Percentiles rank a stretch among this genome's conserved stretches.
These are phyloP conservation scores for Ciborinia camelliae DNA, from an alignment of 2,329 filamentous ascomycete species.

Conservation along the genomic window DNA sequence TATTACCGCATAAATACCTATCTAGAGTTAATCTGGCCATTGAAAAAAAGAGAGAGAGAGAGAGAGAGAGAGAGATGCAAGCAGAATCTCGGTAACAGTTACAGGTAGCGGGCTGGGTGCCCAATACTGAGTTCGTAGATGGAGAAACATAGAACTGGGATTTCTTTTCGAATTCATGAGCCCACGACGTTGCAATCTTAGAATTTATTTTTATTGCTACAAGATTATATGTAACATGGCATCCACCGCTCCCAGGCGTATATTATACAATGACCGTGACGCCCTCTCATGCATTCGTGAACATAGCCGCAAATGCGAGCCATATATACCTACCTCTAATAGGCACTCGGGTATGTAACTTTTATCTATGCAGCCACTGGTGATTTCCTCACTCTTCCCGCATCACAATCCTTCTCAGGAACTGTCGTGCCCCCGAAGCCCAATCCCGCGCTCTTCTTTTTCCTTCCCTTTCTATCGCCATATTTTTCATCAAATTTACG, in stretches of 20 bases:
- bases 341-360: background rate
- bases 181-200: too few species aligned
- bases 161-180: too few species aligned
- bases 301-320: constrained; percentile 4
- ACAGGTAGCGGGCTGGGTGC: too few species aligned
- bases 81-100: too few species aligned
- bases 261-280: constrained; percentile 9
- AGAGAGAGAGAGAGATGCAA: too few species aligned
- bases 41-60: too few species aligned
- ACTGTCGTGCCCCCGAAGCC: constrained; percentile 50
- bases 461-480: constrained; percentile 71
- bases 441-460: constrained; percentile 54
- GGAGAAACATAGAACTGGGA: too few species aligned
- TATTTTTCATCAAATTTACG: constrained; percentile 95
- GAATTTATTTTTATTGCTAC: constrained; percentile 11
- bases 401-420: constrained; percentile 35
- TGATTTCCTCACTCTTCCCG: constrained; percentile 36
- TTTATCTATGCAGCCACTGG: constrained; percentile 16
- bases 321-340: constrained; percentile 12
- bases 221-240: background rate
- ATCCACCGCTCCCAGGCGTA: background rate
- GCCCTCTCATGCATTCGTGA: constrained; percentile 1
- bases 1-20: too few species aligned
- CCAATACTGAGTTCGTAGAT: too few species aligned
- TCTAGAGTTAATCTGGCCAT: too few species aligned